phyloP scores from a whole-genome alignment of 805 yeast species.

The Metschnikowia henanensis region DNA sequence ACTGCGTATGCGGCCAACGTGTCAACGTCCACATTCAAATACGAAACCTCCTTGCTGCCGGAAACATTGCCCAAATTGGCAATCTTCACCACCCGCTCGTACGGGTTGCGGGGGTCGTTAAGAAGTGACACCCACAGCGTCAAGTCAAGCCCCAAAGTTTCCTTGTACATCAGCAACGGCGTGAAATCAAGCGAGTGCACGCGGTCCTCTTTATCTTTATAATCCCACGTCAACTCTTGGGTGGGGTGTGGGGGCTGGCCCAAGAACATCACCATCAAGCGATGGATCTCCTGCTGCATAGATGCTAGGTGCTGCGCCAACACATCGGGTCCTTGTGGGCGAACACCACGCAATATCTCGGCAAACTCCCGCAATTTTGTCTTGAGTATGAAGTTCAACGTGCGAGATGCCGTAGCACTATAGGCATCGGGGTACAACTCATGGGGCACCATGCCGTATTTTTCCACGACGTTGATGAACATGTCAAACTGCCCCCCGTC shows the following conservation, averaged over 20 bases:
- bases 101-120: conserved; percentile 23
- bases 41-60: conserved; percentile 19
- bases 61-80: conserved; percentile 22
- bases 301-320: neutral
- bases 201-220: conserved; percentile 17
- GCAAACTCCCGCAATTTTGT: conserved; percentile 24
- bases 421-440: conserved; percentile 21
- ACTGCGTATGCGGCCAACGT: conserved; percentile 18
- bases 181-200: conserved; percentile 18
- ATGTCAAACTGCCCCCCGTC: conserved; percentile 25
- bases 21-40: conserved; percentile 20
- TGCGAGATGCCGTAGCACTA: conserved; percentile 20
- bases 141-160: conserved; percentile 17
- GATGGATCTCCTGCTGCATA: conserved; percentile 21
- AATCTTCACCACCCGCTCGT: conserved; percentile 17
- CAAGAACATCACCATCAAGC: conserved; percentile 21
- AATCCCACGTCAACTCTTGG: conserved; percentile 18
- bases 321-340: neutral
- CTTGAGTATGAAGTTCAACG: conserved; percentile 20
- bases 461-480: conserved; percentile 21
- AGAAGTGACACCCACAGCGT: conserved; percentile 19
- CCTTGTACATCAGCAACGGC: conserved; percentile 19
- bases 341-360: conserved; percentile 15
- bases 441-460: conserved; percentile 22
- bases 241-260: conserved; percentile 21